Conservation (phyloP, 345 rosid genomes). For the Fremontodendron californicum region DNA sequence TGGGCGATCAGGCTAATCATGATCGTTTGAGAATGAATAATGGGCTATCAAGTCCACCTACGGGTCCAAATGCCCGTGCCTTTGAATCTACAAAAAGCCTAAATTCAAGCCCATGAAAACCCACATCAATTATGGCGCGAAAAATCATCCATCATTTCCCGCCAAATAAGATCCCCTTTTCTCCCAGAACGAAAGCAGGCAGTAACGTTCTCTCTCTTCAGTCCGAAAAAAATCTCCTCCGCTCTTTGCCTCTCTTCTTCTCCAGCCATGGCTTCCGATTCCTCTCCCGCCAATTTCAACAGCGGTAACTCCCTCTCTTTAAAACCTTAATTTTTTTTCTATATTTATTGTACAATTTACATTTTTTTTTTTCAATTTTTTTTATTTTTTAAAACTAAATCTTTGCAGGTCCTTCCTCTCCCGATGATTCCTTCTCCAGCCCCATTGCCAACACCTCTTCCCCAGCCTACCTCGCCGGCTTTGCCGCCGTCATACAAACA, state of each 20-base stretch:
- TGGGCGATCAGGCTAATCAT: no score
- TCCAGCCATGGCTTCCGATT: constrained; percentile 65
- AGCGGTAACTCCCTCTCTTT: constrained; percentile 27
- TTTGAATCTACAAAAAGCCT: not conserved
- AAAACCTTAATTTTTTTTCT: not conserved
- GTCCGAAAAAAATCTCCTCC: not conserved
- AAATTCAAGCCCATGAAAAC: constrained; percentile 16
- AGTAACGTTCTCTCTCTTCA: not conserved
- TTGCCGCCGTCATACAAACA: not conserved
- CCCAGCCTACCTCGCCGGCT: constrained; percentile 1
- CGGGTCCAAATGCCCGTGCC: not conserved
- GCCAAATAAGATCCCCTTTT: constrained; percentile 12
- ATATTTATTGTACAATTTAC: not conserved
- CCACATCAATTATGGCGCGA: constrained; percentile 50
- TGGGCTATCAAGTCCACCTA: no score
- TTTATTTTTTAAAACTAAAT: not conserved
- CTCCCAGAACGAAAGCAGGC: not conserved
- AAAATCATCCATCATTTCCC: constrained; percentile 21
- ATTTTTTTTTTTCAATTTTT: no score
- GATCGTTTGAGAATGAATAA: no score
- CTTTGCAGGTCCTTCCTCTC: constrained; percentile 2
- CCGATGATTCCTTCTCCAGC: constrained; percentile 8
- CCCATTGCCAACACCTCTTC: constrained; percentile 11
- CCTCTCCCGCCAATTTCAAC: constrained; percentile 44
- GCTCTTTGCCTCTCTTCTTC: constrained; percentile 17